Conservation (phyloP, 2,329 filamentous ascomycete genomes). For the Monilinia vaccinii-corymbosi region DNA sequence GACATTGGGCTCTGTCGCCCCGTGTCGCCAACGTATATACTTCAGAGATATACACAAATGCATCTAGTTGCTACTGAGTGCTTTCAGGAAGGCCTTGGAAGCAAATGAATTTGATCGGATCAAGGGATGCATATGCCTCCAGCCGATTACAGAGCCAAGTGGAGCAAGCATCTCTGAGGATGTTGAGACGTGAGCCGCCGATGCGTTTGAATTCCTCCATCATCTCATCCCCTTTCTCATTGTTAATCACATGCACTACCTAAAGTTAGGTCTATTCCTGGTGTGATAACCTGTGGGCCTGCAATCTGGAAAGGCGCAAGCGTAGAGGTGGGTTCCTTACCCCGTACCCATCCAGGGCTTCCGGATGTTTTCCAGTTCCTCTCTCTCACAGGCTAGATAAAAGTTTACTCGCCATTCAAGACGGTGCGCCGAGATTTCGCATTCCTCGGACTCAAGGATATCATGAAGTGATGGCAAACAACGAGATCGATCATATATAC, state of each 20-base stretch:
- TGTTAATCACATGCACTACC: slow-evolving; percentile 26
- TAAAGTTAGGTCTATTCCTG: no score
- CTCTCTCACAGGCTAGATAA: not conserved
- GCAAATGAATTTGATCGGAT: slow-evolving; percentile 80
- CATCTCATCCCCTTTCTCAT: not conserved
- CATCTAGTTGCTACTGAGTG: slow-evolving; percentile 74
- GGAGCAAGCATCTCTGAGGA: slow-evolving; percentile 6
- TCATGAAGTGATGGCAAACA: no score
- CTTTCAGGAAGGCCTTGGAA: slow-evolving; percentile 69
- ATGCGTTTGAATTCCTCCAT: slow-evolving; percentile 5
- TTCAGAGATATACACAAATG: no score
- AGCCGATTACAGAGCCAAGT: not conserved
- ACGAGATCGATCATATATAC: no score
- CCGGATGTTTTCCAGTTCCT: not conserved
- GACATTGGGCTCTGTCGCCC: no score
- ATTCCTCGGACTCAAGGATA: no score
- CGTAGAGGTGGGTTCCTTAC: no score
- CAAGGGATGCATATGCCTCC: slow-evolving; percentile 69
- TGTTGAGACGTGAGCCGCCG: slow-evolving; percentile 7
- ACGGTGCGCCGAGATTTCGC: no score
- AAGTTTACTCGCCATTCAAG: not conserved
- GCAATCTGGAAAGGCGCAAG: no score
- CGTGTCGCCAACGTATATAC: no score
- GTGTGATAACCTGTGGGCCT: no score
- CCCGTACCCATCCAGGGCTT: not conserved